Conservation (phyloP, 2,329 filamentous ascomycete genomes). For the Ophiostoma ips region DNA sequence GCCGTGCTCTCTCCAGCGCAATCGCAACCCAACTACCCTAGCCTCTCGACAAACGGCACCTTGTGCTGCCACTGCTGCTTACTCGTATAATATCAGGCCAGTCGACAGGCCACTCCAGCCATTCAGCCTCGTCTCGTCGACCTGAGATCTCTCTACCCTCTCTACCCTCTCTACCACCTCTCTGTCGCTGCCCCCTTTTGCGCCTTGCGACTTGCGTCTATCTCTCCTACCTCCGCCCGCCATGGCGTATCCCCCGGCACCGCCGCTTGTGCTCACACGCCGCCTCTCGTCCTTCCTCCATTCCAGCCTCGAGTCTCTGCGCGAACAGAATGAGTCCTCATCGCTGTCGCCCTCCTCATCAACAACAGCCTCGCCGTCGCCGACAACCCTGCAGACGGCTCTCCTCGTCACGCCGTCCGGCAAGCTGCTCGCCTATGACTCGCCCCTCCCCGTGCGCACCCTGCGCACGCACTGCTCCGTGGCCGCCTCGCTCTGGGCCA, state of each 20-base stretch:
- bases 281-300: slow-evolving; percentile 48
- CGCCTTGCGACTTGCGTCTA: neutral
- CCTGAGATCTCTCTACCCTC: neutral
- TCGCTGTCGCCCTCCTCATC: neutral
- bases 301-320: slow-evolving; percentile 30
- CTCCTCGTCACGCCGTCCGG: slow-evolving; percentile 46
- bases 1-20: neutral
- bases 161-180: too few species aligned
- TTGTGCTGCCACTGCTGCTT: too few species aligned
- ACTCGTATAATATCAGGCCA: too few species aligned
- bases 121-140: neutral
- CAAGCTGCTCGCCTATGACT: slow-evolving; percentile 50
- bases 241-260: slow-evolving; percentile 28
- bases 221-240: slow-evolving; percentile 12
- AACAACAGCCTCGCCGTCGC: slow-evolving; percentile 20
- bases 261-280: slow-evolving; percentile 50
- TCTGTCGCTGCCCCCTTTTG: neutral
- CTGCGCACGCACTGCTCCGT: slow-evolving; percentile 51
- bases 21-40: neutral
- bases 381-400: slow-evolving; percentile 35
- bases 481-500: slow-evolving; percentile 45
- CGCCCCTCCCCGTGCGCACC: slow-evolving; percentile 37
- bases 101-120: neutral
- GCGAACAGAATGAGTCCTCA: slow-evolving; percentile 1
- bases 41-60: neutral